Evolutionary conservation across 805 yeast species (phyloP).

Genomic region (Suhomyces faveliae): DNA sequence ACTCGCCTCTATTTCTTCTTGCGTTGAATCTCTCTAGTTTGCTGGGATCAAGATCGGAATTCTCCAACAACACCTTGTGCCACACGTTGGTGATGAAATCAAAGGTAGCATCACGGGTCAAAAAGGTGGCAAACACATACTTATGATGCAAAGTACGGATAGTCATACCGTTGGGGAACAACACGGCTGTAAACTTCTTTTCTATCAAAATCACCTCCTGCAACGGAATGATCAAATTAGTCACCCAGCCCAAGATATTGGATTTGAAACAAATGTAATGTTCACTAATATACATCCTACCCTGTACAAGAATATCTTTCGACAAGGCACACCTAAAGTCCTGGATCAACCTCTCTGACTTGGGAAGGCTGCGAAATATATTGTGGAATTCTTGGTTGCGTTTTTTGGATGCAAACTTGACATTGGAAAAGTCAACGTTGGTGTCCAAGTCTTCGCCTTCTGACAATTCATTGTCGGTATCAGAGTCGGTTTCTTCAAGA

Average conservation of each 20-base stretch:
- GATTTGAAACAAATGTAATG: conserved; percentile 82
- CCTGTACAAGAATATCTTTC: conserved; percentile 83
- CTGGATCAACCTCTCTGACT: conserved; percentile 71
- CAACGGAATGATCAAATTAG: conserved; percentile 69
- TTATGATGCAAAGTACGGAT: conserved; percentile 62
- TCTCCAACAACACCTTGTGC: conserved; percentile 45
- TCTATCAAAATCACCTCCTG: conserved; percentile 73
- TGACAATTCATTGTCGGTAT: conserved; percentile 1
- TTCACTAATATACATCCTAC: conserved; percentile 79
- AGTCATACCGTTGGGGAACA: conserved; percentile 86
- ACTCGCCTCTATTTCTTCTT: conserved; percentile 8
- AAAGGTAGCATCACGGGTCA: conserved; percentile 75
- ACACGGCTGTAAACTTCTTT: conserved; percentile 80
- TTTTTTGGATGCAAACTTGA: conserved; percentile 14
- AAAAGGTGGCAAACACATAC: conserved; percentile 83
- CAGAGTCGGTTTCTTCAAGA: conserved; percentile 4
- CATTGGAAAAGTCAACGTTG: conserved; percentile 9
- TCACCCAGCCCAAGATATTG: conserved; percentile 86
- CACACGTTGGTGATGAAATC: conserved; percentile 69
- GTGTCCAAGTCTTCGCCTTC: conserved; percentile 9
- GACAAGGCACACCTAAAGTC: conserved; percentile 90
- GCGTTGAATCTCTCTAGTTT: conserved; percentile 2
- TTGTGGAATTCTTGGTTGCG: conserved; percentile 71
- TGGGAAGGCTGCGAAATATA: conserved; percentile 64
- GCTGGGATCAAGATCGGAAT: conserved; percentile 12